phyloP scores from a whole-genome alignment of 176 grass and related monocot genomes.

The Typha latifolia region DNA sequence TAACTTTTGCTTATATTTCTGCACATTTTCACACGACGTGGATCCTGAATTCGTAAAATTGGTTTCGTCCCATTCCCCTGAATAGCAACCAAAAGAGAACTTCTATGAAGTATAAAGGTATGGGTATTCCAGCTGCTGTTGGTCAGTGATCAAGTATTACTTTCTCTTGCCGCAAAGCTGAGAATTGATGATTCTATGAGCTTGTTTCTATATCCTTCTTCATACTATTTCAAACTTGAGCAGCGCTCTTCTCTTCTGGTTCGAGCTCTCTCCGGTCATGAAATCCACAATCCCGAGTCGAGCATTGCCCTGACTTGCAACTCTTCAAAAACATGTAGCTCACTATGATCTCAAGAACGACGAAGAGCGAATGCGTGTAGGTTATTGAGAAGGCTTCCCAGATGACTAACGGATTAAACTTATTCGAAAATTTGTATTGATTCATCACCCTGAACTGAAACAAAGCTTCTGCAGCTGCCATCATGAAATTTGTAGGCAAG shows the following conservation, averaged over 20 bases:
- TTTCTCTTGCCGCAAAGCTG: no score
- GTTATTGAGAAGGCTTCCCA: conserved; percentile 77
- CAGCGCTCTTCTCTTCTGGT: conserved; percentile 50
- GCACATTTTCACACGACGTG: no score
- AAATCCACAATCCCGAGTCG: neutral
- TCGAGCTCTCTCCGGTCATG: conserved; percentile 43
- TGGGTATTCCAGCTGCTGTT: no score
- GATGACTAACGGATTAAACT: conserved; percentile 31
- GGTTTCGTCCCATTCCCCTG: no score
- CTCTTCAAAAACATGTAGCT: conserved; percentile 59
- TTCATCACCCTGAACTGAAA: conserved; percentile 74
- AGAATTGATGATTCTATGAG: neutral
- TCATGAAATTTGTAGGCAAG: conserved; percentile 55
- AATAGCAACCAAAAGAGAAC: no score
- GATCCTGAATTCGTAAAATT: no score
- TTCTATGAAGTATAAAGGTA: no score
- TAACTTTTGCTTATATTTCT: no score
- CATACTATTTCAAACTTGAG: conserved; percentile 34
- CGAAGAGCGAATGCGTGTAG: conserved; percentile 59
- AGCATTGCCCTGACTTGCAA: conserved; percentile 16
- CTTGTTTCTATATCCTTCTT: neutral
- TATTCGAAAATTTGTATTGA: conserved; percentile 17
- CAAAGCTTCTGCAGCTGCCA: conserved; percentile 52
- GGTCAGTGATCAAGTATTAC: no score
- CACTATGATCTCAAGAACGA: conserved; percentile 82